Evolutionary conservation across 768 basidiomycete genomes (phyloP), one percentile per base, ranked within the genome.

Genomic region (Naematelia aurantialba): DNA sequence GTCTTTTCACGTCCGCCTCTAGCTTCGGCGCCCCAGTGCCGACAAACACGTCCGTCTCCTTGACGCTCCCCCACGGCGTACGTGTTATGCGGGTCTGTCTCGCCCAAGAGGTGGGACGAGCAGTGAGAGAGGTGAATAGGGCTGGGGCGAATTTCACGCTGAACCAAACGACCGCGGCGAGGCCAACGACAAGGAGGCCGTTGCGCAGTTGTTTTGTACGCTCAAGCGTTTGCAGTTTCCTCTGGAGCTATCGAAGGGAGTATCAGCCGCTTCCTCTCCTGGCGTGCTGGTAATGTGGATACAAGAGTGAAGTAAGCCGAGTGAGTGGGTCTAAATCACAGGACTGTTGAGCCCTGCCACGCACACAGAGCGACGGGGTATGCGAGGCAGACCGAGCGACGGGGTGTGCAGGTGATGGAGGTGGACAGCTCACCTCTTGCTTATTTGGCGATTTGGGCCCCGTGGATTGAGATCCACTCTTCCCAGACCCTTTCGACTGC

Each of bases 1-100:
- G 82, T 73, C 84, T 87, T 22, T 75, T 67, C 5, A 79, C 69
- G 71, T 93, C 91, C 0, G 86, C 84, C 34, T 8, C 8, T 8
- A 39, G 34, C 17, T 39, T 39, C 17, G 34, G 34, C 34, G 34
- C 34, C 17, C 34, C 34, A 39, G 8, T 39, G 8, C 34, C 34
- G 17, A 39, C 34, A 17, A 39, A 39, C 8, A 39, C 34, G 17
- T 39, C 34, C 8, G 34, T 39, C 17, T 8, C 8, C 34, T 39
- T 39, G 34, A 39, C 34, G 17, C 8, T 39, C 8, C 34, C 34
- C 34, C 34, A 39, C 17, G 34, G 34, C 17, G 34, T 39, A 39
- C 34, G 34, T 17, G 17, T 17, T 8, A 39, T 8, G 8, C 17
- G 8, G 8, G 34, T 39, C 17, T 39, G 34, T 8, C 34, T 8